Evolutionary conservation across 306 rosid genomes (phyloP).

Genomic region (Citrullus colocynthis): DNA sequence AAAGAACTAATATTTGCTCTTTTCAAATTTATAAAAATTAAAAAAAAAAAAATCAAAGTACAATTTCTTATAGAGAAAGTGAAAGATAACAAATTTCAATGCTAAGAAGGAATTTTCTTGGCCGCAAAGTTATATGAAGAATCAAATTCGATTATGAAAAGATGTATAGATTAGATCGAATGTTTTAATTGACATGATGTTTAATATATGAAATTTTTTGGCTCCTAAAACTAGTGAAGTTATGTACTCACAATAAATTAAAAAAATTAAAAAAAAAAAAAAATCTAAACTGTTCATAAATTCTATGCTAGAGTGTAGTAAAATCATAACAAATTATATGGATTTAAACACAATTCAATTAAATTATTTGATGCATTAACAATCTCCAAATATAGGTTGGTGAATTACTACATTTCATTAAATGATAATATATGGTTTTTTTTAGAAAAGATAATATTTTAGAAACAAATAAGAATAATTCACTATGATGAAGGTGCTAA

Average conservation of each 20-base stretch:
- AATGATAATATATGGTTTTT: too few species aligned
- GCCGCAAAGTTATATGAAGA: not conserved
- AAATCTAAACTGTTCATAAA: not conserved
- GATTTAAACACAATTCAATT: not conserved
- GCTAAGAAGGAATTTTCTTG: not conserved
- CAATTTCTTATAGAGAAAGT: not conserved
- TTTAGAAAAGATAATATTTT: too few species aligned
- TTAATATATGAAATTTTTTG: not conserved
- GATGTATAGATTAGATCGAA: not conserved
- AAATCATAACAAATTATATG: not conserved
- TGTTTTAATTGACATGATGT: not conserved
- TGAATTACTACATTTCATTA: too few species aligned
- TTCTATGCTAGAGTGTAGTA: not conserved
- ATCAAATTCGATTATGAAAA: not conserved
- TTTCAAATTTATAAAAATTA: not conserved
- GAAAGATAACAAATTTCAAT: not conserved
- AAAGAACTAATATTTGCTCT: not conserved
- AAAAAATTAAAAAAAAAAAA: too few species aligned
- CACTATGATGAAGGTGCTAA: too few species aligned
- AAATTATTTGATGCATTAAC: not conserved
- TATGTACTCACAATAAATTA: too few species aligned
- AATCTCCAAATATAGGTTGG: too few species aligned
- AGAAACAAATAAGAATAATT: too few species aligned
- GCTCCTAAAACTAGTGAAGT: not conserved
- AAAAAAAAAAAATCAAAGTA: not conserved